phyloP scores from a whole-genome alignment of 2,329 filamentous ascomycete genomes.

The Parascedosporium putredinis region DNA sequence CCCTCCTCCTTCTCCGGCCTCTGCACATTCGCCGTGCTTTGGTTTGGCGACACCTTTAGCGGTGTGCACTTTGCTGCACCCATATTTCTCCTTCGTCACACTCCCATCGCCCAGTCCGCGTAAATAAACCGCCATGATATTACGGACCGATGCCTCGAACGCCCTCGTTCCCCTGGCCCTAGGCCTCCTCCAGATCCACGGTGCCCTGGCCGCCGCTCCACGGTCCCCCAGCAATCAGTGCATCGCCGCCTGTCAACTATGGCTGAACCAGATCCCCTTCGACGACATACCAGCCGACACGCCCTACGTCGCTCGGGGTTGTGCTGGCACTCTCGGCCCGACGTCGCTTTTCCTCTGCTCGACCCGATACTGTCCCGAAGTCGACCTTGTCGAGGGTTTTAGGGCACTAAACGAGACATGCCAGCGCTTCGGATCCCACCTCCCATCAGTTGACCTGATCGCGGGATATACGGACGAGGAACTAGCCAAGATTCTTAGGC shows the following conservation, averaged over 20 bases:
- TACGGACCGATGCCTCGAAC: neutral
- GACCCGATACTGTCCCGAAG: slow-evolving; percentile 22
- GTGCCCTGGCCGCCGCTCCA: neutral
- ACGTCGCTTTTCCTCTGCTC: slow-evolving; percentile 30
- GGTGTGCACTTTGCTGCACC: neutral
- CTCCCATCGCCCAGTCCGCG: neutral
- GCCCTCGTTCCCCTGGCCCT: neutral
- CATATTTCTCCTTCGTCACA: neutral
- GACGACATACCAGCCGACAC: neutral
- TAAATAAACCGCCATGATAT: neutral
- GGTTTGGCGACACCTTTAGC: neutral
- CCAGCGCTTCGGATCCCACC: slow-evolving; percentile 8
- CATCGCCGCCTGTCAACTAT: slow-evolving; percentile 6
- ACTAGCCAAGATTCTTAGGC: slow-evolving; percentile 17
- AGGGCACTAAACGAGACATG: slow-evolving; percentile 25
- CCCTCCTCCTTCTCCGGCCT: neutral
- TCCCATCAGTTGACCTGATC: slow-evolving; percentile 25
- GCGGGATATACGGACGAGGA: slow-evolving; percentile 23
- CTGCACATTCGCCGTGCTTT: neutral
- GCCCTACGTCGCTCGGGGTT: neutral
- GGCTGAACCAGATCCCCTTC: slow-evolving; percentile 3
- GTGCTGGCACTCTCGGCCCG: slow-evolving; percentile 20
- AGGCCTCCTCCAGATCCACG: neutral
- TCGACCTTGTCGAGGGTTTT: slow-evolving; percentile 16
- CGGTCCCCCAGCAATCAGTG: slow-evolving; percentile 1